Percentiles rank a stretch among this genome's conserved stretches.
Conservation (phyloP, 495 filamentous ascomycete genomes). For the Penicillium malachiteum region DNA sequence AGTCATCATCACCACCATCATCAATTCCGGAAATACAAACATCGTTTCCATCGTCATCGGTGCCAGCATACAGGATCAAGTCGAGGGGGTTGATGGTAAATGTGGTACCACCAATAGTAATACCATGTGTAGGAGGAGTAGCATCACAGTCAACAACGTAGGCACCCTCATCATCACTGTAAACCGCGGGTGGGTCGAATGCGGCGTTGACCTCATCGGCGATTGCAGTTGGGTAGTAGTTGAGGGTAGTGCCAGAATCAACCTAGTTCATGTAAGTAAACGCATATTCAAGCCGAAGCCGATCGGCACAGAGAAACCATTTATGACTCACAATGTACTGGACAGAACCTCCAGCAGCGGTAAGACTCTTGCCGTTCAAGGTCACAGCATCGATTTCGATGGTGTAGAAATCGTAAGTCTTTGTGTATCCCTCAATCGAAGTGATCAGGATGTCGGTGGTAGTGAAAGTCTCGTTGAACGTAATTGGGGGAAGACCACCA, state of each 20-base stretch:
- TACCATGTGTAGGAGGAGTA: conserved; percentile 49
- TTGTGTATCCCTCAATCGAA: conserved; percentile 10
- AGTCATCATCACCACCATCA: conserved; percentile 32
- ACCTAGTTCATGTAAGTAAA: conserved; percentile 19
- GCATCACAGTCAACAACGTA: conserved; percentile 59
- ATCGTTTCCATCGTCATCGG: conserved; percentile 29
- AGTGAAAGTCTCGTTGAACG: conserved; percentile 33
- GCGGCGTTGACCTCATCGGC: conserved; percentile 50
- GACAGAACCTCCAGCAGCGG: conserved; percentile 14
- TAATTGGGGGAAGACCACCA: conserved; percentile 50
- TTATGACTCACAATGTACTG: conserved; percentile 28
- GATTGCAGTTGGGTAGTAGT: conserved; percentile 39
- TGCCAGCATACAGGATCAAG: conserved; percentile 46
- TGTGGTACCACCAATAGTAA: conserved; percentile 47
- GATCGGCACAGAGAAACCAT: not conserved
- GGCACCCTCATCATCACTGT: conserved; percentile 38
- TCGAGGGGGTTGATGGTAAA: conserved; percentile 57
- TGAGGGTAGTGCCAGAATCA: conserved; percentile 44
- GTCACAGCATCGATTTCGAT: conserved; percentile 40
- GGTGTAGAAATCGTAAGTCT: conserved; percentile 41
- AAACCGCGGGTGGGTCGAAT: conserved; percentile 56
- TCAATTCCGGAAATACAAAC: conserved; percentile 47
- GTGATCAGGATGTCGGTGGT: conserved; percentile 38
- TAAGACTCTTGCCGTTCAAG: conserved; percentile 24
- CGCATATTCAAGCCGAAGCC: not conserved